Percentiles rank a stretch among this genome's conserved stretches.
phyloP scores from a whole-genome alignment of 2,329 filamentous ascomycete genomes.

The Beauveria rudraprayagi region DNA sequence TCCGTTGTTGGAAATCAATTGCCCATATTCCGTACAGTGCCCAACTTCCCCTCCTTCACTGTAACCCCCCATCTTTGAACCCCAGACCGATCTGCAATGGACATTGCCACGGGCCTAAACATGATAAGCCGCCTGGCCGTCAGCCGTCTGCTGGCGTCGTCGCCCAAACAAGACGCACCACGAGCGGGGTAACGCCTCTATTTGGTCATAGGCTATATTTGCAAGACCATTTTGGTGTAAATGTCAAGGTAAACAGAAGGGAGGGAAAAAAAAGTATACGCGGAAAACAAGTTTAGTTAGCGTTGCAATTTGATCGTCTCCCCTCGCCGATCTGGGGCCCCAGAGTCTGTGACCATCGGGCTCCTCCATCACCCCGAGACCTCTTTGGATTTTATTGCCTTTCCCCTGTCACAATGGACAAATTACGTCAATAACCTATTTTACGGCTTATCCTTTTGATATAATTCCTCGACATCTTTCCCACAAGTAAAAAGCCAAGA shows the following conservation, averaged over 20 bases:
- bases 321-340: background rate
- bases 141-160: background rate
- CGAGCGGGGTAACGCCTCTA: slow-evolving; percentile 4
- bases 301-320: background rate
- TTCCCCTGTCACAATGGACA: background rate
- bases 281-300: background rate
- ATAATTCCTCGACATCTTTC: background rate
- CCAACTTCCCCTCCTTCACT: background rate
- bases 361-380: slow-evolving; percentile 1
- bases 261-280: background rate
- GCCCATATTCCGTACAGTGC: background rate
- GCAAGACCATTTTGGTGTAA: background rate
- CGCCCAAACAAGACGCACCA: background rate
- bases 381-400: no score
- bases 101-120: background rate
- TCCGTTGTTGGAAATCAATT: background rate
- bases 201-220: background rate
- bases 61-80: background rate
- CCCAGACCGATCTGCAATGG: background rate
- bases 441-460: background rate
- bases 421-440: background rate
- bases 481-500: no score
- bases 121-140: background rate
- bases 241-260: background rate
- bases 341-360: background rate